These are phyloP conservation scores for Lentinus brumalis DNA, from an alignment of 768 basidiomycete species.

Conservation along the genomic window DNA sequence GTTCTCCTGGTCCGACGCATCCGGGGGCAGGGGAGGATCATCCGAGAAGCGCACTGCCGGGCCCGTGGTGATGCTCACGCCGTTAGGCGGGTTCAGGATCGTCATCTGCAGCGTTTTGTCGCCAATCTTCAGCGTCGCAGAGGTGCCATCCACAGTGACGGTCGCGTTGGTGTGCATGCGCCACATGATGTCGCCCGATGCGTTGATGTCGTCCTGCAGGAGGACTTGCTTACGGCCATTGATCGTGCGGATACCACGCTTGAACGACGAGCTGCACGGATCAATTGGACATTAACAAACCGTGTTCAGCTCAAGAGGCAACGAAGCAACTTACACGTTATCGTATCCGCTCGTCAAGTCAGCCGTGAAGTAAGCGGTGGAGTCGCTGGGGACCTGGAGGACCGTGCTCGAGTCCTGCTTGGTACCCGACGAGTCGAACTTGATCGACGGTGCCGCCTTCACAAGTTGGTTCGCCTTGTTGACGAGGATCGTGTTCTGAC, in stretches of 20 bases:
- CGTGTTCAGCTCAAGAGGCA: no score
- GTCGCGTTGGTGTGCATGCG: conserved; percentile 97
- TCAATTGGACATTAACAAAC: conserved; percentile 16
- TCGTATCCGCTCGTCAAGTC: conserved; percentile 79
- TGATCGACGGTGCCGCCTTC: conserved; percentile 55
- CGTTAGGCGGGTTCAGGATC: conserved; percentile 65
- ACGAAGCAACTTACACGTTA: conserved; percentile 55
- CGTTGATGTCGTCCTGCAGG: conserved; percentile 86
- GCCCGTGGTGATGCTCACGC: conserved; percentile 61
- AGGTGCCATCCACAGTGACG: conserved; percentile 52
- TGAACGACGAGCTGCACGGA: conserved; percentile 59
- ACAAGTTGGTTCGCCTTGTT: conserved; percentile 81
- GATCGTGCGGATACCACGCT: conserved; percentile 81
- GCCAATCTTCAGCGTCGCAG: conserved; percentile 76
- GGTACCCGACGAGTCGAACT: conserved; percentile 51
- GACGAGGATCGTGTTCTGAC: conserved; percentile 92
- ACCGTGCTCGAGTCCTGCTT: conserved; percentile 86
- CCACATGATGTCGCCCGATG: conserved; percentile 70
- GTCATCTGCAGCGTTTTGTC: conserved; percentile 65
- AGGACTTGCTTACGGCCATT: conserved; percentile 88
- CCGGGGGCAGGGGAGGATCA: conserved; percentile 66
- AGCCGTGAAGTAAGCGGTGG: conserved; percentile 77
- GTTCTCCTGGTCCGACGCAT: conserved; percentile 68
- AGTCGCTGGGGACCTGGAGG: conserved; percentile 57
- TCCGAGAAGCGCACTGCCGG: conserved; percentile 55